Evolutionary conservation across 495 filamentous ascomycete genomes (phyloP), one percentile per base, ranked within the genome.

Genomic region (Penicillium salamii): DNA sequence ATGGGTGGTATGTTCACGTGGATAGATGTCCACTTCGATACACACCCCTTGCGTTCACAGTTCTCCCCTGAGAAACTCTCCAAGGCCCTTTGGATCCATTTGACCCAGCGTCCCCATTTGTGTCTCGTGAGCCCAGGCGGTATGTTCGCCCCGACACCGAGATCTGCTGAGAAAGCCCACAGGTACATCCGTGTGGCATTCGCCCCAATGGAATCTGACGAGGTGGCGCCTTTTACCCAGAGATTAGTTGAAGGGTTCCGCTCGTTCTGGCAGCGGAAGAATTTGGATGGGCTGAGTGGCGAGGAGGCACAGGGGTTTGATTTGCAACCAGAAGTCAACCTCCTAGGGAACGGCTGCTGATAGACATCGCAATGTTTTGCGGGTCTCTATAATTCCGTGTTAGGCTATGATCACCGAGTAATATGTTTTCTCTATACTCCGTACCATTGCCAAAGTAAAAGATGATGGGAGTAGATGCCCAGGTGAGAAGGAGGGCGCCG

Each of bases 1-100:
- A 78, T 83, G n/a, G 92, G 84, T 13, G 92, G 92, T 53, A 96
- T 96, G 91, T 96, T 96, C 63, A 66, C 93, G 18, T 97, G 91
- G 91, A 54, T 96, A 0, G 72, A 79, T 15, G 55, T 93, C 18
- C 64, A 79, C 36, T 80, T 92, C 49, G 75, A 84, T 11, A 70
- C 68, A 0, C 91, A 97, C 55, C 90, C 91, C 7, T 72, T 95
- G 17, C 80, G 66, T 31, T 68, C 72, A 6, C 67, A 68, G 21
- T 69, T 72, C 52, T 63, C 65, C 11, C 52, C 57, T 0, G 52
- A 66, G 20, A 63, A 68, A 24, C 73, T 90, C 0, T 65, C 78
- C 17, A 67, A 70, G 15, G 85, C 85, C 5, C 67, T 96, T 29
- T 91, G 89, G 87, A 53, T 85, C 3, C 86, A 83, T 59, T 70